Evolutionary conservation across 345 rosid genomes (phyloP), one percentile per base, ranked within the genome.

Genomic region (Ceriops decandra): DNA sequence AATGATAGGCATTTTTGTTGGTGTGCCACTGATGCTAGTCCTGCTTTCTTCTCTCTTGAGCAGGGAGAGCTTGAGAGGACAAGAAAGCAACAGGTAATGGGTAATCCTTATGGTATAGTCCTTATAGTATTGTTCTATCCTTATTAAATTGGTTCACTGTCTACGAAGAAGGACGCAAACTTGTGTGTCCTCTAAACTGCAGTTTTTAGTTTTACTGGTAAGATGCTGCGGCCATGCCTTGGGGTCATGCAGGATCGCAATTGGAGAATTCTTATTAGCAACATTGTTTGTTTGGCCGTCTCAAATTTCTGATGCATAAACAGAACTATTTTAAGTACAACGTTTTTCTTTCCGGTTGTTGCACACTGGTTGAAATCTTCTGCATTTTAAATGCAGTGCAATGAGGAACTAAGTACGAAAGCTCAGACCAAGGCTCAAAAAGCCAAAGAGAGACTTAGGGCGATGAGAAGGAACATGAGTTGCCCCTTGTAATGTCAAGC

Each of bases 51-150:
- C 3, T 9, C 59, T 49, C 2, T 57, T 31, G 24, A 31, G 35
- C 81, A 88, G 96, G 86, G 67, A 4, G 92, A 90, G 78, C 70
- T 85, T 24, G 90, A 92, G 82, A 87, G 76, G 74, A 90, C 84
- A 69, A 82, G 84, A 69, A 88, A 88, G 83, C 95, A 87, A 70
- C 92, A 88, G 92, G 96, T 88, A 69, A 67, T 26, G 27, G 10
- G 24, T 54, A 9, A 21, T 22, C 59, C 2, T 54, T 11, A 26
- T 26, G 21, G 24, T 9, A 22, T 54, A 9, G 2, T 22, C 30
- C 6, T 54, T 11, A 26, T 26, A 8, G 24, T 9, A 9, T 22
- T 3, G 28, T 15, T 54, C 28, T 10, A 54, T 54, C 59, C 24
- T 3, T 22, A 10, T 13, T 22, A 10, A 22, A 26, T 54, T 54